Evolutionary conservation across 495 filamentous ascomycete genomes (phyloP), one percentile per base, ranked within the genome.

Genomic region (Penicillium verhagenii): DNA sequence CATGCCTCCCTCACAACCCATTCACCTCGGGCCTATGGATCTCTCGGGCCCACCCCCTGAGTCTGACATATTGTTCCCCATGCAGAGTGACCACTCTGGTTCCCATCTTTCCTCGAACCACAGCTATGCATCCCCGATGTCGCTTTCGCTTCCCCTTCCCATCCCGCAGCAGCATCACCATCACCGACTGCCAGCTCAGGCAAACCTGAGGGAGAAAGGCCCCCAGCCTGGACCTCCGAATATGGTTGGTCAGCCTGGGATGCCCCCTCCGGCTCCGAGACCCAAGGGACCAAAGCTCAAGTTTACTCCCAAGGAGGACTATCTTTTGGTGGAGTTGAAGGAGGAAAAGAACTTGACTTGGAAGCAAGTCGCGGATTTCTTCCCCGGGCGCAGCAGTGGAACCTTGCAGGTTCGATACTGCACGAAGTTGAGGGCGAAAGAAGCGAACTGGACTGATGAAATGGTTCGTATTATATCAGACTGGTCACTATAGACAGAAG

Each of bases 321-420:
- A 83, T 46, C 73, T 93, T 46, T 73, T 96, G 35, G 83, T 96
- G 18, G 89, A 93, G 54, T 74, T 96, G 48, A 96, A 96, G 69
- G 92, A 96, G 72, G 90, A 92, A 56, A 93, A 92, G 67, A 88
- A 87, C 59, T 79, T 96, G 60, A 91, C 92, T 8, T 96, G 92
- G 92, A 95, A 94, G 66, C 91, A 96, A 78, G 96, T 96, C 59
- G 88, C 89, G 50, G 91, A 95, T 63, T 96, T 93, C 72, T 96
- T 96, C 61, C 92, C 92, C 7, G 92, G 91, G 10, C 77, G 92
- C 45, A 90, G 89, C 38, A 91, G 87, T 26, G 91, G 90, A 35
- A 96, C 92, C 29, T 73, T 96, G 50, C 92, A 96, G 66, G 92
- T 96, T 56, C 85, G 91, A 11, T 96, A 96, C 68, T 96, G 92